Evolutionary conservation across 345 rosid species (phyloP).

Genomic region (Corchorus olitorius): DNA sequence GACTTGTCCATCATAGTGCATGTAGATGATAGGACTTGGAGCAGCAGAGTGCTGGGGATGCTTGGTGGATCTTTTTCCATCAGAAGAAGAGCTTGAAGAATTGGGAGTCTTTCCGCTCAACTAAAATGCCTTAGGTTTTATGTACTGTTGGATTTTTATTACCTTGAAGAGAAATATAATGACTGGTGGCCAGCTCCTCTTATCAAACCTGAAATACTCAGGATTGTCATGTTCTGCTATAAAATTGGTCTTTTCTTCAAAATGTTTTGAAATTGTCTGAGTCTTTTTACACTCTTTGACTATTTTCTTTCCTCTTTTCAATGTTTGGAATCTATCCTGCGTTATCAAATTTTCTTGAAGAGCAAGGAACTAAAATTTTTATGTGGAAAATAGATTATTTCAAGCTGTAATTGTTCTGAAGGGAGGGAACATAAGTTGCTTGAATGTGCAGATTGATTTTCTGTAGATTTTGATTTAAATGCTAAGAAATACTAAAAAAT

Average conservation of each 20-base stretch:
- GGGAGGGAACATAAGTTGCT: constrained; percentile 1
- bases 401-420: neutral
- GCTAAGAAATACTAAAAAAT: too few relatives aligned
- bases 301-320: neutral
- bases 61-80: neutral
- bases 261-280: neutral
- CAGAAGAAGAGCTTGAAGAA: neutral
- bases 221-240: neutral
- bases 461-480: neutral
- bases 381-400: neutral
- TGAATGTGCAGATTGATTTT: neutral
- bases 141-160: neutral
- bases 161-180: neutral
- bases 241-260: neutral
- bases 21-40: neutral
- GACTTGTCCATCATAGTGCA: neutral
- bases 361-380: neutral
- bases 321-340: neutral
- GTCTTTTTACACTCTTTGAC: neutral
- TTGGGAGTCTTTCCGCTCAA: neutral
- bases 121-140: neutral
- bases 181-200: neutral
- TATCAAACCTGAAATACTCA: neutral
- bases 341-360: neutral
- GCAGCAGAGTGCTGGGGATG: neutral